Percentiles rank a stretch among this genome's conserved stretches.
Conservation (phyloP, 208 protist species). For the Spongospora subterranea region DNA sequence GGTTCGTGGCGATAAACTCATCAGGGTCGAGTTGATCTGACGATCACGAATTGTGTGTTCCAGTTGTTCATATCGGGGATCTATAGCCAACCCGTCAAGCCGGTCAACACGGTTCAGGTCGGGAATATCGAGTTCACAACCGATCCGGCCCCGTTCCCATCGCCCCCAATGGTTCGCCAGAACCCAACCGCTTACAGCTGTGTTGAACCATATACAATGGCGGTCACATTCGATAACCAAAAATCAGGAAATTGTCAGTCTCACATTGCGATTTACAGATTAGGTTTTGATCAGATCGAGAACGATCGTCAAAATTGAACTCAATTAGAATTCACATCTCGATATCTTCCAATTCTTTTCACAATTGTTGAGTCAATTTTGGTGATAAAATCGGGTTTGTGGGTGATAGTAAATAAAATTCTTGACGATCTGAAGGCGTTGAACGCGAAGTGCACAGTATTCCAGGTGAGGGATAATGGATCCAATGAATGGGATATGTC, state of each 20-base stretch:
- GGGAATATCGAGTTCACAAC: constrained; percentile 43
- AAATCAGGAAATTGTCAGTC: not conserved
- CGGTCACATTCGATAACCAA: constrained; percentile 55
- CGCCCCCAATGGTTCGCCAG: not conserved
- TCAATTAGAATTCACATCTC: too few relatives aligned
- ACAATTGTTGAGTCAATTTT: constrained; percentile 3
- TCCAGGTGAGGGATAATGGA: constrained; percentile 18
- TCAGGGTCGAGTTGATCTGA: not conserved
- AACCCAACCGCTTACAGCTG: constrained; percentile 34
- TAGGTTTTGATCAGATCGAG: too few relatives aligned
- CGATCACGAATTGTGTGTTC: not conserved
- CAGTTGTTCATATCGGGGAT: constrained; percentile 13
- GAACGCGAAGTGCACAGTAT: constrained; percentile 37
- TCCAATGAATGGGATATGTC: not conserved
- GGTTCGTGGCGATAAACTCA: not conserved
- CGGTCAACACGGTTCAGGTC: not conserved
- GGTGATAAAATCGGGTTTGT: too few relatives aligned
- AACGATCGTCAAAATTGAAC: too few relatives aligned
- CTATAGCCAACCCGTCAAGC: not conserved
- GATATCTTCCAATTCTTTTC: too few relatives aligned
- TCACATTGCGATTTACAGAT: too few relatives aligned
- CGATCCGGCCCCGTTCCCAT: not conserved
- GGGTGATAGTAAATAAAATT: constrained; percentile 8
- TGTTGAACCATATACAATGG: constrained; percentile 28
- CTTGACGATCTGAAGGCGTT: not conserved